Percentiles rank a stretch among this genome's conserved stretches.
Evolutionary conservation across 78 protist species (phyloP).

Genomic region (Dictyostelium purpureum): DNA sequence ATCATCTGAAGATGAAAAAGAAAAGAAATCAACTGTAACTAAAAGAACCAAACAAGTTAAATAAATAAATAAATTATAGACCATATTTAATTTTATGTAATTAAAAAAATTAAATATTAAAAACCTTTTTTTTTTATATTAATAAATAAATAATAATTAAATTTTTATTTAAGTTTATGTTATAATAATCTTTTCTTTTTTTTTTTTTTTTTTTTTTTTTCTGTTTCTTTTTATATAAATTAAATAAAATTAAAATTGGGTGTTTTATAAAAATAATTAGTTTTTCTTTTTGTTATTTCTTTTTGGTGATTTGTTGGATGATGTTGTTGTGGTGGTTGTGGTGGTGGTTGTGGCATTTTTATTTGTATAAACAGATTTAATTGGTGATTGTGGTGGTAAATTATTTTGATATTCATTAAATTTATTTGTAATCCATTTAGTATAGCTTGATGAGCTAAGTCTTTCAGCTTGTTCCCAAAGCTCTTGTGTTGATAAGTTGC

Average conservation of each 20-base stretch:
- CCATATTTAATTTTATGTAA: neutral
- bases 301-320: slow-evolving; percentile 9
- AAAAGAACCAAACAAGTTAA: slow-evolving; percentile 12
- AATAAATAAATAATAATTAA: neutral
- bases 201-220: neutral
- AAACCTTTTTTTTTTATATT: neutral
- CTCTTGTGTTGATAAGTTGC: slow-evolving; percentile 41
- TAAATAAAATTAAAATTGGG: neutral
- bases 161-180: neutral
- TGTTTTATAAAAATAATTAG: neutral
- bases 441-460: slow-evolving; percentile 10
- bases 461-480: slow-evolving; percentile 68
- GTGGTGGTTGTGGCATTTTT: neutral
- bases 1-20: neutral
- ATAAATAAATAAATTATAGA: neutral
- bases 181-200: neutral
- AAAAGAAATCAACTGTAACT: neutral
- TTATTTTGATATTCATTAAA: slow-evolving; percentile 14
- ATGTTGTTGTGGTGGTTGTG: neutral
- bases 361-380: slow-evolving; percentile 13
- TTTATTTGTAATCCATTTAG: slow-evolving; percentile 44
- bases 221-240: neutral
- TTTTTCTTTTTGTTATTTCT: slow-evolving; percentile 26
- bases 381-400: slow-evolving; percentile 22
- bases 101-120: neutral